Base-by-base conservation (phyloP, 352 stramenopile genomes). In the Phytophthora capsici region DNA sequence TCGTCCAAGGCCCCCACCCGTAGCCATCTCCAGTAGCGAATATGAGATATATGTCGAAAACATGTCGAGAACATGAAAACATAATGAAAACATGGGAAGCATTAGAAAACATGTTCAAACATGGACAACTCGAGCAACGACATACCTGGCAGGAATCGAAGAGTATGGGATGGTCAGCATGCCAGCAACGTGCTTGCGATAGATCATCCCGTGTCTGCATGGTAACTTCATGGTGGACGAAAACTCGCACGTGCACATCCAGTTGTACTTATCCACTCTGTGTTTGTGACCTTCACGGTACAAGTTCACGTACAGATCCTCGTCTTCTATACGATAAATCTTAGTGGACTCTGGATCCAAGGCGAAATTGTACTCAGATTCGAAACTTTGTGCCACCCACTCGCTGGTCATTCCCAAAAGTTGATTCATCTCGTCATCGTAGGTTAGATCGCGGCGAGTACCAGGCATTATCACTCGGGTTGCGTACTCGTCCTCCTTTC, bases 191-290 rank as follows among this genome's bases (percentile, higher is more conserved):
- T 46, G 30, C 13, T 53, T 61, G 2, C 30, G 40, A 16, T 53
- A 61, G 1, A 53, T 13, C 41, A 61, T 53, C 12, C 14, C 41
- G 19, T 53, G 53, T 0, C 43, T 16, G 13, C 41, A 61, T 13
- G 53, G 53, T 13, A 61, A 12, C 53, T 61, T 52, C 53, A 61
- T 57, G 3, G 28, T 61, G 0, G 16, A 5, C 4, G 43, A 53
- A 4, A 53, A 61, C 19, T 38, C 43, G 22, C 53, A 47, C 12
- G n/a, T 20, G 22, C 30, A 61, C 19, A 40, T 30, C 53, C 53
- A 61, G 0, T 6, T n/a, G 3, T 40, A 40, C 28, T 53, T 61
- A 19, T 61, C 53, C 3, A 45, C 41, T 7, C 53, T 28, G 16
- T 61, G 28, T 4, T 5, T 25, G 6, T 20, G 53, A 2, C 16